Evolutionary conservation across 768 basidiomycete genomes (phyloP).

Genomic region (Boletus rubroflammeus): DNA sequence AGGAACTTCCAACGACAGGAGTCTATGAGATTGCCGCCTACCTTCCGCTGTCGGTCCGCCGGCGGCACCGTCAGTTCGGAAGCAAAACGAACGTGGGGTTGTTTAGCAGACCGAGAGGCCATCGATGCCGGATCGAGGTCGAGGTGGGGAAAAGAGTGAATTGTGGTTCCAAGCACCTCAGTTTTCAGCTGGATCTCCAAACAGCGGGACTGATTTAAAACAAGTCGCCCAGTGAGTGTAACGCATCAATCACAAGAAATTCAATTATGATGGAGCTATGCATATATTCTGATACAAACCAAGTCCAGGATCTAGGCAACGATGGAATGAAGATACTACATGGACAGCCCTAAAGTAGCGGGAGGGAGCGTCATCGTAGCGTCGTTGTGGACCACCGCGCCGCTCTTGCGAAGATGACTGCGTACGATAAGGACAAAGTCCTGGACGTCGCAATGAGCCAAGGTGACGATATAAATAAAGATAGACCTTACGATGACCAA

Average conservation of each 20-base stretch:
- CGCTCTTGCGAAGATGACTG: conserved; percentile 4
- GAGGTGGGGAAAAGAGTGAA: not conserved
- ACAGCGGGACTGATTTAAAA: conserved; percentile 11
- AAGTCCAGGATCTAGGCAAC: conserved; percentile 4
- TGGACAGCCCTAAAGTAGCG: not conserved
- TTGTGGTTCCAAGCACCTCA: not conserved
- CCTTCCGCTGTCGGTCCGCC: conserved; percentile 32
- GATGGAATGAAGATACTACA: not conserved
- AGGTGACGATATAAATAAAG: not conserved
- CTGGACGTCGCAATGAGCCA: conserved; percentile 12
- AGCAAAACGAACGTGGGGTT: conserved; percentile 32
- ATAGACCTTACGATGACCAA: conserved; percentile 17
- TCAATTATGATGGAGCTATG: conserved; percentile 12
- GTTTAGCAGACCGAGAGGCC: conserved; percentile 11
- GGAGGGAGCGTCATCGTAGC: not conserved
- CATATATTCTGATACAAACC: conserved; percentile 3
- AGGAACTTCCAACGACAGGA: not conserved
- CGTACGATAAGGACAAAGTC: conserved; percentile 23
- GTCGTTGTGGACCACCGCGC: not conserved
- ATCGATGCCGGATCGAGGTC: conserved; percentile 23
- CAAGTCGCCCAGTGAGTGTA: not conserved
- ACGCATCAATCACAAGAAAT: conserved; percentile 3
- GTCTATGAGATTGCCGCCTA: conserved; percentile 7
- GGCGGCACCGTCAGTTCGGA: conserved; percentile 31
- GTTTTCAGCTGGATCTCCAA: not conserved